Base-by-base conservation (phyloP, 352 stramenopile species). In the Globisporangium paroecandrum region DNA sequence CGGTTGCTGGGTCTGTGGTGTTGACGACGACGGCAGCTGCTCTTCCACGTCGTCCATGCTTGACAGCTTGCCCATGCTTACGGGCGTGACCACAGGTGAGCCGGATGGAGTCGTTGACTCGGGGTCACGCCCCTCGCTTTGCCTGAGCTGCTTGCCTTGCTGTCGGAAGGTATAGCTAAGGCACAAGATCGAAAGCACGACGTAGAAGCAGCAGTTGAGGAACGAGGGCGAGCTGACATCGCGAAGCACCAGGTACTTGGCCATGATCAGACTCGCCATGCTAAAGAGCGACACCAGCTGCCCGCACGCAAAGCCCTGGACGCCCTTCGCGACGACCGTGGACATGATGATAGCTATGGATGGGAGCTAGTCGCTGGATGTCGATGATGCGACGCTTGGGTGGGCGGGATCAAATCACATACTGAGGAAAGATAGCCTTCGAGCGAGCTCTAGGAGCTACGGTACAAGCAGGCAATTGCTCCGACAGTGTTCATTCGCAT, bases 231-330 rank as follows among this genome's bases (percentile, higher is more conserved):
- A 62, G 36, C 60, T 74, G 15, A 77, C 69, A 36, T 65, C 58
- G 34, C 66, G 70, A n/a, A 69, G 62, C 24, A 58, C 55, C 25
- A 87, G 73, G 53, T 74, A 73, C 64, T 83, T 82, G 60, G 70
- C 73, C 59, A 78, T 75, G 25, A 87, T 58, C 5, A 80, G 66
- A 12, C 69, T 70, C 29, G 72, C 62, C 58, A 83, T 66, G 65
- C 77, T 77, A 54, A 78, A 81, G 2, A 87, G 38, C 34, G 77
- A 77, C 34, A 87, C 75, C 29, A 76, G 68, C 70, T 85, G 79
- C n/a, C 79, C 79, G 55, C 61, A 77, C 29, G 69, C 32, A 46
- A 81, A 71, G 69, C 69, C 74, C 47, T 73, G 69, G 41, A 60
- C 24, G 6, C 58, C 53, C 20, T 62, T 56, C 20, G 43, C 54